Conservation (phyloP, 1,284 basidiomycete species). For the Mycena sp. region DNA sequence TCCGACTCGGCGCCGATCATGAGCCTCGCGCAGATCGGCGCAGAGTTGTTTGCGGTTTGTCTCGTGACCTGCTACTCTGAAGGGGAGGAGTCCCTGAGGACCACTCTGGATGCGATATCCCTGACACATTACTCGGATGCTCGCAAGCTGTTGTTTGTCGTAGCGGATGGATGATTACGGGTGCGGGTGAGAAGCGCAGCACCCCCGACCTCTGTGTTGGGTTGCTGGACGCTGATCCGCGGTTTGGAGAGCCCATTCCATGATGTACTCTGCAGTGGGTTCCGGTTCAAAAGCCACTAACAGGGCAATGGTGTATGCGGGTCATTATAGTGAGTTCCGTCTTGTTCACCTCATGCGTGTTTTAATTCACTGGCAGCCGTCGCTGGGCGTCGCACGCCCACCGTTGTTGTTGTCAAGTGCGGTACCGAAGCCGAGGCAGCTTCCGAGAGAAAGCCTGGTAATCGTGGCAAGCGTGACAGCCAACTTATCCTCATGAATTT, state of each 20-base stretch:
- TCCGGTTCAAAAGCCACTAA: slow-evolving; percentile 92
- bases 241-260: slow-evolving; percentile 96
- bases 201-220: slow-evolving; percentile 98
- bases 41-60: slow-evolving; percentile 94
- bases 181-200: slow-evolving; percentile 92
- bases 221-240: slow-evolving; percentile 91
- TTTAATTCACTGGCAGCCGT: slow-evolving; percentile 55
- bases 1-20: slow-evolving; percentile 68
- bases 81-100: slow-evolving; percentile 90
- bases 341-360: slow-evolving; percentile 11
- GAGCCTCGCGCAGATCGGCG: slow-evolving; percentile 88
- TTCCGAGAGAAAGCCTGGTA: slow-evolving; percentile 93
- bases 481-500: slow-evolving; percentile 99
- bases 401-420: slow-evolving; percentile 96
- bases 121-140: slow-evolving; percentile 91
- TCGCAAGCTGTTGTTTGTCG: slow-evolving; percentile 92
- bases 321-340: slow-evolving; percentile 89
- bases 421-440: slow-evolving; percentile 89
- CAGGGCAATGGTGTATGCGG: slow-evolving; percentile 98
- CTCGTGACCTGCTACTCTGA: slow-evolving; percentile 99
- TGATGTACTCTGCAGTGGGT: slow-evolving; percentile 94
- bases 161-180: slow-evolving; percentile 99
- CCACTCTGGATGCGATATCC: slow-evolving; percentile 94
- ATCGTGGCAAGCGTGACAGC: slow-evolving; percentile 98
- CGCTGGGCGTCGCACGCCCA: slow-evolving; percentile 91